Evolutionary conservation across 2,329 filamentous ascomycete species (phyloP).

Genomic region (Epichloe typhina): DNA sequence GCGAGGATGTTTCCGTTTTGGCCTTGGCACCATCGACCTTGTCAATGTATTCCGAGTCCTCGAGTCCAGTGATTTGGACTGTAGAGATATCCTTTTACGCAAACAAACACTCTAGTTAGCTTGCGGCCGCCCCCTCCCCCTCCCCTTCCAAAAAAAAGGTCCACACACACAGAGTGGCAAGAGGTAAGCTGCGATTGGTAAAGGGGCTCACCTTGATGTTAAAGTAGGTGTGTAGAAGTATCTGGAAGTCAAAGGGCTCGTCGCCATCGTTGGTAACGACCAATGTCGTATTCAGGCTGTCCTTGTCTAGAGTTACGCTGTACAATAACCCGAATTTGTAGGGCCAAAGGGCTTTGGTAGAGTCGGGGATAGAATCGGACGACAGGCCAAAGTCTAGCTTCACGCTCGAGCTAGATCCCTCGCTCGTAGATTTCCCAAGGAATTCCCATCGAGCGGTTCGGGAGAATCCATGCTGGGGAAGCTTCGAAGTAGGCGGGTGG

Average conservation of each 20-base stretch:
- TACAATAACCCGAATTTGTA: constrained; percentile 85
- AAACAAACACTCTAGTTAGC: background rate
- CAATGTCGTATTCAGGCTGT: constrained; percentile 65
- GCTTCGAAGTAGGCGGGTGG: constrained; percentile 61
- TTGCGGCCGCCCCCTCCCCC: no score
- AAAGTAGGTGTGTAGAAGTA: constrained; percentile 85
- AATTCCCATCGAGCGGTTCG: constrained; percentile 88
- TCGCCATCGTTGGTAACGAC: constrained; percentile 81
- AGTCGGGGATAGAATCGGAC: constrained; percentile 53
- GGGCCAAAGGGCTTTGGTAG: constrained; percentile 63
- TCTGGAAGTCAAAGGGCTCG: constrained; percentile 78
- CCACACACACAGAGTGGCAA: background rate
- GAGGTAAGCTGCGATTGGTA: background rate
- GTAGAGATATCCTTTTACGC: constrained; percentile 61
- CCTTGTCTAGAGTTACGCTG: constrained; percentile 70
- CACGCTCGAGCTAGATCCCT: constrained; percentile 49
- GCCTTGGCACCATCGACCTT: constrained; percentile 58
- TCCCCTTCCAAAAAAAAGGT: background rate
- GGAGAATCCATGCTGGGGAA: constrained; percentile 92
- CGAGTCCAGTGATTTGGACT: constrained; percentile 61
- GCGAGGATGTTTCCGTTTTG: constrained; percentile 50
- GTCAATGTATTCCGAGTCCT: constrained; percentile 65
- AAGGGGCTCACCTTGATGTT: constrained; percentile 53
- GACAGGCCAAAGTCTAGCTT: constrained; percentile 95
- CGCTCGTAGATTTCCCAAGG: constrained; percentile 61